These are phyloP conservation scores for Cucurbitaria berberidis DNA, from an alignment of 2,329 filamentous ascomycete species.

Conservation along the genomic window DNA sequence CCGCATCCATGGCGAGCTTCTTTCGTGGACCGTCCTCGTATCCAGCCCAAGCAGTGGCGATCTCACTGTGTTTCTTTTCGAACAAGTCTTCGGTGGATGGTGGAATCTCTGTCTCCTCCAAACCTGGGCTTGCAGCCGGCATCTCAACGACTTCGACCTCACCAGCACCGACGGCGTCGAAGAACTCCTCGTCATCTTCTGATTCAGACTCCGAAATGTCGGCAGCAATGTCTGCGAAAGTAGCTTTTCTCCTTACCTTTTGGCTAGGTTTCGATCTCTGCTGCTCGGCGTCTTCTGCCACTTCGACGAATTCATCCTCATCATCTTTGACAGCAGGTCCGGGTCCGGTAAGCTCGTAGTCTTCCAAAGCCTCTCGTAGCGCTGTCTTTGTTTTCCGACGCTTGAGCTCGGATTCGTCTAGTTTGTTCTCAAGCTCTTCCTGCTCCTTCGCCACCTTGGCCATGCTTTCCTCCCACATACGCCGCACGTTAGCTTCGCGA, in stretches of 20 bases:
- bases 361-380: slow-evolving; percentile 81
- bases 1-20: slow-evolving; percentile 84
- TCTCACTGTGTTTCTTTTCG: slow-evolving; percentile 63
- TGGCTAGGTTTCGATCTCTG: slow-evolving; percentile 27
- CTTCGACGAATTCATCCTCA: slow-evolving; percentile 43
- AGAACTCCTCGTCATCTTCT: slow-evolving; percentile 88
- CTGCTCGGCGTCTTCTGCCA: slow-evolving; percentile 46
- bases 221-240: slow-evolving; percentile 72
- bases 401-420: slow-evolving; percentile 90
- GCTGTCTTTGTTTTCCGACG: slow-evolving; percentile 87
- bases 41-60: slow-evolving; percentile 80
- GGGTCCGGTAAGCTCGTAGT: slow-evolving; percentile 43
- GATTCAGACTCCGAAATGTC: slow-evolving; percentile 72
- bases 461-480: slow-evolving; percentile 99
- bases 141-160: slow-evolving; percentile 81
- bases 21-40: slow-evolving; percentile 88
- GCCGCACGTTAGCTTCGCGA: slow-evolving; percentile 86
- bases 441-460: slow-evolving; percentile 94
- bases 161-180: slow-evolving; percentile 93
- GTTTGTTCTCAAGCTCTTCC: slow-evolving; percentile 83
- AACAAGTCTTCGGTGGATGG: slow-evolving; percentile 55
- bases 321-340: slow-evolving; percentile 20
- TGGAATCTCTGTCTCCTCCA: slow-evolving; percentile 38
- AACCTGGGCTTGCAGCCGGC: slow-evolving; percentile 54
- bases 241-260: slow-evolving; percentile 64